Conservation (phyloP, 2,329 filamentous ascomycete genomes). For the Colletotrichum sojae region DNA sequence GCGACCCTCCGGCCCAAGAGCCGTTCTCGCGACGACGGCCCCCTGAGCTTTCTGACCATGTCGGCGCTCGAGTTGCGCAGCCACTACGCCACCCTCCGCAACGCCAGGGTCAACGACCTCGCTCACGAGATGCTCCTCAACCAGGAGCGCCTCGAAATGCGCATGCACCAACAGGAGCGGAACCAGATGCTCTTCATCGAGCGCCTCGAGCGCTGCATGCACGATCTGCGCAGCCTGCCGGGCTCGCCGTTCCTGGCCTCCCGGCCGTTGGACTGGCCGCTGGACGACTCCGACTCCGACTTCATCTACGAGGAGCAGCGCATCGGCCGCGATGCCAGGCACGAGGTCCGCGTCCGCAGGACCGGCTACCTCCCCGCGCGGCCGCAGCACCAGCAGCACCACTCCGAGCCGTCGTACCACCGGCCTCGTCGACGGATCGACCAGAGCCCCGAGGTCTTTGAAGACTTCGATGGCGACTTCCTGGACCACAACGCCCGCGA, state of each 20-base stretch:
- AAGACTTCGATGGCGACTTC: slow-evolving; percentile 22
- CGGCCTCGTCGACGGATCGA: not conserved
- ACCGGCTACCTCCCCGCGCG: not conserved
- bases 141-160: slow-evolving; percentile 40
- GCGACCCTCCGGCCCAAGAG: slow-evolving; percentile 21
- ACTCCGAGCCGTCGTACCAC: slow-evolving; percentile 4
- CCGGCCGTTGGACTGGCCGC: slow-evolving; percentile 23
- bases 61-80: slow-evolving; percentile 34
- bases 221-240: slow-evolving; percentile 28
- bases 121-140: slow-evolving; percentile 42
- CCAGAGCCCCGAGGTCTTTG: not conserved
- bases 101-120: slow-evolving; percentile 27
- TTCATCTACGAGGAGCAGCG: slow-evolving; percentile 34
- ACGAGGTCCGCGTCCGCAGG: slow-evolving; percentile 24
- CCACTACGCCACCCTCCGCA: slow-evolving; percentile 38
- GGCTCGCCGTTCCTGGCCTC: not conserved
- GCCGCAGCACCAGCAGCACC: slow-evolving; percentile 15
- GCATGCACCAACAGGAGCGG: slow-evolving; percentile 37
- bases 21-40: slow-evolving; percentile 11
- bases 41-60: slow-evolving; percentile 13
- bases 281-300: slow-evolving; percentile 10
- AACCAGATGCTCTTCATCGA: slow-evolving; percentile 40
- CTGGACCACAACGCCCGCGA: not conserved
- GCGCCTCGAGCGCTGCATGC: slow-evolving; percentile 37
- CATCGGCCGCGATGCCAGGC: slow-evolving; percentile 20